These are phyloP conservation scores for Marasmius sp. DNA, from an alignment of 1,284 basidiomycete species.

Conservation along the genomic window DNA sequence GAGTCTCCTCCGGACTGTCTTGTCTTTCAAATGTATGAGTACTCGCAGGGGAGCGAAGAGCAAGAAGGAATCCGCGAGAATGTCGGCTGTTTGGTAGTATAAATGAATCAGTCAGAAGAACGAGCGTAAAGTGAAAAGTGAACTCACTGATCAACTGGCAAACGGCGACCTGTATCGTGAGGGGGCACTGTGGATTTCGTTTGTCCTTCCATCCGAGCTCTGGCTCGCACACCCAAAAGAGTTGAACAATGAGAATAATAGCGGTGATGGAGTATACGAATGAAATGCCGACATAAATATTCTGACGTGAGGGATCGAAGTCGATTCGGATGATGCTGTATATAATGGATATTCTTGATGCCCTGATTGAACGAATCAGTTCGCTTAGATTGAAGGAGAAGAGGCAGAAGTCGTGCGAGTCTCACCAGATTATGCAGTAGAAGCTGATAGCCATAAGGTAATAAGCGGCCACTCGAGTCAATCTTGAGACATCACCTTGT, in stretches of 20 bases:
- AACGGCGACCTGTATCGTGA: slow-evolving; percentile 31
- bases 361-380: background rate
- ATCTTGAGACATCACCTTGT: slow-evolving; percentile 13
- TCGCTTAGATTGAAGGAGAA: background rate
- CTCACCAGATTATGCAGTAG: slow-evolving; percentile 44
- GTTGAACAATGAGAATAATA: background rate
- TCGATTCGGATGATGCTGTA: background rate
- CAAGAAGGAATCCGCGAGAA: slow-evolving; percentile 36
- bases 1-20: slow-evolving; percentile 32
- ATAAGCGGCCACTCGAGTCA: slow-evolving; percentile 33
- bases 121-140: background rate
- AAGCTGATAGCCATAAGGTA: slow-evolving; percentile 44
- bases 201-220: slow-evolving; percentile 28
- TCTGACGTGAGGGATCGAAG: background rate
- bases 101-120: background rate
- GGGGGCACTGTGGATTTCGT: slow-evolving; percentile 30
- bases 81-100: slow-evolving; percentile 29
- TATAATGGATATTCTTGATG: background rate
- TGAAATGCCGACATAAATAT: background rate
- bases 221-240: slow-evolving; percentile 35
- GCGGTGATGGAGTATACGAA: background rate
- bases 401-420: background rate
- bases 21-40: slow-evolving; percentile 32
- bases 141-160: slow-evolving; percentile 34
- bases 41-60: slow-evolving; percentile 35